Evolutionary conservation across 2,329 filamentous ascomycete genomes (phyloP).

Genomic region (Aspergillus japonicus): DNA sequence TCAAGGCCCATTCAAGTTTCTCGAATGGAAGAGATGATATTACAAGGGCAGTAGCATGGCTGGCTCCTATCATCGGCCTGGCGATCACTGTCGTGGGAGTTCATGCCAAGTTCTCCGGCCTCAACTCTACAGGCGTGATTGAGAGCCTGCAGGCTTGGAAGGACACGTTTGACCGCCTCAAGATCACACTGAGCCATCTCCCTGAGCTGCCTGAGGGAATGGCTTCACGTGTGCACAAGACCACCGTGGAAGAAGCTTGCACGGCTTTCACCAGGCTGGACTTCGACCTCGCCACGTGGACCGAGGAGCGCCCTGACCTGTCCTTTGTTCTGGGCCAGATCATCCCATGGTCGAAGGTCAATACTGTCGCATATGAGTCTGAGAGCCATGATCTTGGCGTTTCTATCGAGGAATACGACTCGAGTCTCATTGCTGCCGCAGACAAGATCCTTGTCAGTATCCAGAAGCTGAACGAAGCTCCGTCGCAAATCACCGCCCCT

Average conservation of each 20-base stretch:
- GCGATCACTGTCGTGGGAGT: constrained; percentile 62
- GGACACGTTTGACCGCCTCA: constrained; percentile 48
- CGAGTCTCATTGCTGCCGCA: constrained; percentile 61
- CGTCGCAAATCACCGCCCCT: constrained; percentile 59
- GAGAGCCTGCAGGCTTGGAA: constrained; percentile 53
- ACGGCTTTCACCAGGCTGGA: constrained; percentile 32
- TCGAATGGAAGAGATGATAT: constrained; percentile 23
- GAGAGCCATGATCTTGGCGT: constrained; percentile 19
- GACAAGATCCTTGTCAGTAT: constrained; percentile 77
- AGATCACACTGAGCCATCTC: constrained; percentile 44
- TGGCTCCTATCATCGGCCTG: constrained; percentile 66
- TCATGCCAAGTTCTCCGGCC: constrained; percentile 64
- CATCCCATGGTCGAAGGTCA: constrained; percentile 58
- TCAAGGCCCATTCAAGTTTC: constrained; percentile 18
- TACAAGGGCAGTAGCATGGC: constrained; percentile 53
- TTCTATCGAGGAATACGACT: constrained; percentile 52
- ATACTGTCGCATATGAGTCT: constrained; percentile 19
- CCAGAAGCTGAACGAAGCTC: constrained; percentile 62
- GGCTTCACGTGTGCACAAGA: constrained; percentile 30
- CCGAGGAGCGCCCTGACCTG: constrained; percentile 56
- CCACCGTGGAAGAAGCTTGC: constrained; percentile 29
- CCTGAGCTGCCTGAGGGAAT: constrained; percentile 55
- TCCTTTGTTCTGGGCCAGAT: constrained; percentile 67
- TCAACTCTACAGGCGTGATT: constrained; percentile 49
- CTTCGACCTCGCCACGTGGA: constrained; percentile 45